A percentile compares a stretch with the other conserved stretches of the same genome.
phyloP scores from a whole-genome alignment of 208 protist genomes.

The Trypanosoma mega region DNA sequence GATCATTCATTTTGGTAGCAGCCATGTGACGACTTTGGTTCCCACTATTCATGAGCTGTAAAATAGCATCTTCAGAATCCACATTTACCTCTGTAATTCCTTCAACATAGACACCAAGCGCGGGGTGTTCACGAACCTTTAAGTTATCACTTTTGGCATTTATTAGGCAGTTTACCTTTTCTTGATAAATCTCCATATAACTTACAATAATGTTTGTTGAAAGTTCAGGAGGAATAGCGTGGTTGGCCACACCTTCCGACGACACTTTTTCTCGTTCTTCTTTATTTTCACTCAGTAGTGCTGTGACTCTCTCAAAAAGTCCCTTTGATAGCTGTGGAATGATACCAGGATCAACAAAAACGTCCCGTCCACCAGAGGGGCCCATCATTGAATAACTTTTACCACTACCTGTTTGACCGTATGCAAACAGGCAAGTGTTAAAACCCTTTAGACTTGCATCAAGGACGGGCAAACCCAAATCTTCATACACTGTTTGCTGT shows the following conservation, averaged over 20 bases:
- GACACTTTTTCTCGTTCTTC: constrained; percentile 12
- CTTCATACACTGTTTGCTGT: constrained; percentile 84
- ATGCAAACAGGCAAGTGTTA: constrained; percentile 93
- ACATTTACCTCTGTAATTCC: constrained; percentile 67
- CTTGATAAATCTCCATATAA: constrained; percentile 92
- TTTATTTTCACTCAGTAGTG: constrained; percentile 12
- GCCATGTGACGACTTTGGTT: constrained; percentile 78
- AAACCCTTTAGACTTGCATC: constrained; percentile 80
- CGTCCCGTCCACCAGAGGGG: constrained; percentile 50
- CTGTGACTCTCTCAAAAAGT: constrained; percentile 63
- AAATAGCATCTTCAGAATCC: constrained; percentile 48
- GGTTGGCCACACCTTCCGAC: neutral
- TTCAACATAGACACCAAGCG: constrained; percentile 78
- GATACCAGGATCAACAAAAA: constrained; percentile 72
- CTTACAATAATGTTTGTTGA: constrained; percentile 75
- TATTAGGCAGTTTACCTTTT: constrained; percentile 85
- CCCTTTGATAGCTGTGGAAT: constrained; percentile 73
- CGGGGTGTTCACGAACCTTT: constrained; percentile 75
- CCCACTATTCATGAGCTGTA: constrained; percentile 68
- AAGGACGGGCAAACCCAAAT: constrained; percentile 87
- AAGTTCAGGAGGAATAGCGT: constrained; percentile 39
- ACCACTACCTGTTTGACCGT: constrained; percentile 90
- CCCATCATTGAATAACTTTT: constrained; percentile 92
- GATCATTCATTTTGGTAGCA: constrained; percentile 95
- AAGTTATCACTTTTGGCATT: constrained; percentile 33